phyloP scores from a whole-genome alignment of 176 grass and related monocot species.

The Rhynchospora breviuscula region DNA sequence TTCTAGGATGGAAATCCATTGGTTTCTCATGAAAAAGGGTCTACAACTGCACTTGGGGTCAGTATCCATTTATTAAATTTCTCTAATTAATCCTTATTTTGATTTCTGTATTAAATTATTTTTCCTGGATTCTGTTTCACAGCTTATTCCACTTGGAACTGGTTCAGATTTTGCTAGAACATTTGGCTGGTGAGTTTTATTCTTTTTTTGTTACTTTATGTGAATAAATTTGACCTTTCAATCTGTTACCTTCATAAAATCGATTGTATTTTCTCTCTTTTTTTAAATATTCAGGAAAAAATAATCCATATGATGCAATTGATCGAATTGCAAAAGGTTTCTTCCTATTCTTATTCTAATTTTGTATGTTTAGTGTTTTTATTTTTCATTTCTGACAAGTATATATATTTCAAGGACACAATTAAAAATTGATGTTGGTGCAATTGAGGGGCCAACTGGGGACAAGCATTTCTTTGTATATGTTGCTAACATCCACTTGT shows the following conservation, averaged over 20 bases:
- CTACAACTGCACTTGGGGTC: conserved; percentile 69
- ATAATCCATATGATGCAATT: conserved; percentile 77
- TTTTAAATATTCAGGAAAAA: conserved; percentile 62
- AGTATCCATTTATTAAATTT: conserved; percentile 33
- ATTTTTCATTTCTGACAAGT: conserved; percentile 17
- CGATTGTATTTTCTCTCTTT: not conserved
- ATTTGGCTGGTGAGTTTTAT: conserved; percentile 66
- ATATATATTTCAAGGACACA: conserved; percentile 45
- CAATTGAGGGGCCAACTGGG: conserved; percentile 48
- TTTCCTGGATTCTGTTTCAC: conserved; percentile 30
- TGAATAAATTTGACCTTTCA: not conserved
- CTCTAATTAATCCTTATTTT: conserved; percentile 5
- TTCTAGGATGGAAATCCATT: conserved; percentile 62
- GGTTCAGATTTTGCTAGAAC: conserved; percentile 95
- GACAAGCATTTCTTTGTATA: conserved; percentile 83
- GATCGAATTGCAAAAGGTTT: conserved; percentile 85
- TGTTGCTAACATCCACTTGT: conserved; percentile 95
- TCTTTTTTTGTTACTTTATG: not conserved
- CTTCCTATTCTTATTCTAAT: conserved; percentile 5
- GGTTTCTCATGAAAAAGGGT: conserved; percentile 35
- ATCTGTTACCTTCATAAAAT: not conserved
- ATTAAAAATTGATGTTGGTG: conserved; percentile 86
- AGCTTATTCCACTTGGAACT: conserved; percentile 97
- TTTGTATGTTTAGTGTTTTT: not conserved
- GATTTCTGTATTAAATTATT: conserved; percentile 16